Base-by-base conservation (phyloP, 2,329 filamentous ascomycete genomes). In the Annulohypoxylon truncatum region DNA sequence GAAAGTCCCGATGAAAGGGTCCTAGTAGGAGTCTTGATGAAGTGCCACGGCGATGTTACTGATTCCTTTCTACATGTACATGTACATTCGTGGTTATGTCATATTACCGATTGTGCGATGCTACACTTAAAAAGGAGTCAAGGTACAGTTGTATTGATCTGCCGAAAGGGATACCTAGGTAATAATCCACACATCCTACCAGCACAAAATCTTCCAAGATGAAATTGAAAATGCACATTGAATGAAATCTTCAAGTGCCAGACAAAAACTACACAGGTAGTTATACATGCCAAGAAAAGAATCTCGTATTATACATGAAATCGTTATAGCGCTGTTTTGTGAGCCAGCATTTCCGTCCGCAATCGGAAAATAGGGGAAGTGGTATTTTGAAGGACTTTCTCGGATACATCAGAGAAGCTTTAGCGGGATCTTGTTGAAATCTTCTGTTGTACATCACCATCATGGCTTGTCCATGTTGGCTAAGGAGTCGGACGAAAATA, bases 121-220 rank as follows among this genome's bases (percentile, higher is more conserved):
- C 50, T 56, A 44, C 20, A 57, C 6, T 18, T 20, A 50, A 42
- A 50, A 51, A 15, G 13, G 50, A 40, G n/a, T 20, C 9, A 40
- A 65, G 50, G 31, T 47, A 54, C 33, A 22, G 35, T 28, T 54
- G 40, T 58, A 58, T 62, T 66, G 31, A 62, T 55, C 53, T 53
- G 22, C 42, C 13, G 9, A 35, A 26, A 24, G 10, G n/a, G 40
- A 22, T 50, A 33, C 18, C 40, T 26, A 47, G 26, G n/a, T 22
- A 33, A 40, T 26, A 57, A 26, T 29, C 28, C 22, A 52, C 47
- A 35, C 53, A 29, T 58, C 28, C 29, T 52, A 59, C 20, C 40
- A 47, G 28, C 42, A 65, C 47, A 61, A 26, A 15, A 9, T 9
- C 44, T 7, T 7, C 44, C 10, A 18, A 42, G 22, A 50, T 22